Base-by-base conservation (phyloP, 108 stramenopile species). In the Mediolabrus comicus region DNA sequence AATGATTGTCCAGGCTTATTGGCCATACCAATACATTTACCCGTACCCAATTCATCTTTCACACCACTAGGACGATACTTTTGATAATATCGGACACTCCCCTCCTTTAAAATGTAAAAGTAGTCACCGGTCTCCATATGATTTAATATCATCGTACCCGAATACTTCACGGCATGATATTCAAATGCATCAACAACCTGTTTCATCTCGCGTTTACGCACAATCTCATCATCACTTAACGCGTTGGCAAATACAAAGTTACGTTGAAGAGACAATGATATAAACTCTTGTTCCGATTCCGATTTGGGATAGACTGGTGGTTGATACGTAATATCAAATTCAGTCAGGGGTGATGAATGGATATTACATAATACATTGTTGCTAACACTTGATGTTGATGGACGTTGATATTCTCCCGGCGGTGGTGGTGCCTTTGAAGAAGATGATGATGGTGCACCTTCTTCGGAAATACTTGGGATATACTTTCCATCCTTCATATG, bases 101-200 rank as follows among this genome's bases (percentile, higher is more conserved):
- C 77, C 71, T 67, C 72, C 31, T 66, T 66, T 10, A 89, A 38
- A 25, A 97, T 83, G 84, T 94, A 97, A 67, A 97, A 95, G 69
- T 86, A 87, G 56, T 97, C 95, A 14, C 97, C 98, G 0, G 75
- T 58, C 22, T 94, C 92, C 26, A 92, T 92, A 74, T 97, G 84
- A 36, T 79, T 72, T 75, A 98, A 81, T 56, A 98, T 96, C 4
- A 72, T 55, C 11, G 80, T 78, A 1, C 88, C 95, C 4, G 65
- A 27, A 30, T 70, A 13, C 13, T 14, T 43, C 4, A 74, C 71
- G 0, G 16, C 22, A 34, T 68, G 24, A 1, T 17, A 33, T 33
- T 79, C 77, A 28, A 79, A 73, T 27, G 71, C 65, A 30, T 79
- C 72, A 0, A 79, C 72, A 2, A 79, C 69, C 43, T 57, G 53